Evolutionary conservation across 805 yeast species (phyloP).

Genomic region (Torulaspora maleeae): DNA sequence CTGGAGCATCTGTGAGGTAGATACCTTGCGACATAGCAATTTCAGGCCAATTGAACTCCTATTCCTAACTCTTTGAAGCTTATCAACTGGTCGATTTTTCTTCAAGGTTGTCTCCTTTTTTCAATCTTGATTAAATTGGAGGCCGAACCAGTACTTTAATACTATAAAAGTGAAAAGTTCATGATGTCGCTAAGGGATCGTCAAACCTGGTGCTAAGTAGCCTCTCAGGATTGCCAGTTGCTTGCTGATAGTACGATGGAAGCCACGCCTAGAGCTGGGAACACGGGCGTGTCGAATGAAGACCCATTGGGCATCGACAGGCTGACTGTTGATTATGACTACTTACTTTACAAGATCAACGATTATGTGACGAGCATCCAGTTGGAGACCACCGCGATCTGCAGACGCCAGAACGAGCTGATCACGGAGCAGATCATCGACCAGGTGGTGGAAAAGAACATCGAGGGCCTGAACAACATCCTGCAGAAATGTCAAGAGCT

Average conservation of each 20-base stretch:
- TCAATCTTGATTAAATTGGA: neutral
- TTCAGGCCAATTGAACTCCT: neutral
- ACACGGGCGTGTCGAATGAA: constrained; percentile 6
- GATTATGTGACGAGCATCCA: constrained; percentile 50
- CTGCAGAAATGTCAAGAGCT: constrained; percentile 45
- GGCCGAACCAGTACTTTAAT: neutral
- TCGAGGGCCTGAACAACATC: constrained; percentile 39
- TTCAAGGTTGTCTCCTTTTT: constrained; percentile 8
- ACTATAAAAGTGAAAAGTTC: neutral
- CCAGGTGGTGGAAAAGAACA: constrained; percentile 38
- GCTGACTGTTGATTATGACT: constrained; percentile 59
- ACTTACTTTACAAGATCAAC: constrained; percentile 55
- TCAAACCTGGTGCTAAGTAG: neutral
- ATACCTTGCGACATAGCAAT: constrained; percentile 31
- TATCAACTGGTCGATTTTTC: neutral
- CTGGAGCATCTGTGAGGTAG: constrained; percentile 34
- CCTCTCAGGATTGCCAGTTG: neutral
- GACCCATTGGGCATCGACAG: constrained; percentile 63
- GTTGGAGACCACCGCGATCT: constrained; percentile 37
- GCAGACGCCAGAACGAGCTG: constrained; percentile 25
- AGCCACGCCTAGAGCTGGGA: constrained; percentile 3
- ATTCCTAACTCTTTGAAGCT: neutral
- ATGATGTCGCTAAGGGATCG: neutral
- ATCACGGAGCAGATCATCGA: constrained; percentile 27
- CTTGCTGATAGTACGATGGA: no score